Conservation (phyloP, 805 yeast species). For the Candida parachauliodes region DNA sequence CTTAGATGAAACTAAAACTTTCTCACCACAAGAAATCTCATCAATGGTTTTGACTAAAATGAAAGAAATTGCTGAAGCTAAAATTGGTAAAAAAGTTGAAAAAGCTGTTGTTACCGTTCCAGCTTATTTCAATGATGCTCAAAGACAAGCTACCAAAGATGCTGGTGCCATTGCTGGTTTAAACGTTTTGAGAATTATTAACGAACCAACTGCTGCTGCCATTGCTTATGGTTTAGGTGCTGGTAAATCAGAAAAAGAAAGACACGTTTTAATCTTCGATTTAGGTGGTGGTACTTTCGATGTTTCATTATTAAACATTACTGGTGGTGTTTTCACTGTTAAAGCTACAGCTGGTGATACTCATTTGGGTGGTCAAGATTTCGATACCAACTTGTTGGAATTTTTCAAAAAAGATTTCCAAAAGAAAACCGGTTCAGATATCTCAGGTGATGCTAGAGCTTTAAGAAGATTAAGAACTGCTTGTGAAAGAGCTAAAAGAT, state of each 20-base stretch:
- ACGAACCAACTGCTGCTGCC: slow-evolving; percentile 85
- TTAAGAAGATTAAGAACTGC: slow-evolving; percentile 51
- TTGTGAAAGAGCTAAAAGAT: slow-evolving; percentile 52
- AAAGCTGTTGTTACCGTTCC: slow-evolving; percentile 49
- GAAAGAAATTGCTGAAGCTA: slow-evolving; percentile 80
- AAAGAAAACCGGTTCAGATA: slow-evolving; percentile 45
- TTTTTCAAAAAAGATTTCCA: slow-evolving; percentile 45
- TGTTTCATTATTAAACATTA: slow-evolving; percentile 87
- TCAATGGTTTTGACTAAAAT: slow-evolving; percentile 49
- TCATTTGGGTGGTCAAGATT: slow-evolving; percentile 52
- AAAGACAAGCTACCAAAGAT: slow-evolving; percentile 50
- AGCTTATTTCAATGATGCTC: slow-evolving; percentile 50
- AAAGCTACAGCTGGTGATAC: slow-evolving; percentile 76
- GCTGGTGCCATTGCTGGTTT: slow-evolving; percentile 51
- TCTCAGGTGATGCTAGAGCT: slow-evolving; percentile 46
- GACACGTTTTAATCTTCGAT: slow-evolving; percentile 85
- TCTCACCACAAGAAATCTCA: slow-evolving; percentile 48
- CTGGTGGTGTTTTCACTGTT: slow-evolving; percentile 95
- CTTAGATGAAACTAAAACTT: slow-evolving; percentile 45
- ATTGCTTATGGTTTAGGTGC: slow-evolving; percentile 93
- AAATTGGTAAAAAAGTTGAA: slow-evolving; percentile 73
- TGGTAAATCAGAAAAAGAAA: slow-evolving; percentile 52
- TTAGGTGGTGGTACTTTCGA: slow-evolving; percentile 98
- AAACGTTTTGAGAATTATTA: slow-evolving; percentile 46
- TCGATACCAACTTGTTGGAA: slow-evolving; percentile 49